Percentiles rank a stretch among this genome's conserved stretches.
Conservation (phyloP, 371 early-diverging fungal species). For the Catenaria anguillulae region DNA sequence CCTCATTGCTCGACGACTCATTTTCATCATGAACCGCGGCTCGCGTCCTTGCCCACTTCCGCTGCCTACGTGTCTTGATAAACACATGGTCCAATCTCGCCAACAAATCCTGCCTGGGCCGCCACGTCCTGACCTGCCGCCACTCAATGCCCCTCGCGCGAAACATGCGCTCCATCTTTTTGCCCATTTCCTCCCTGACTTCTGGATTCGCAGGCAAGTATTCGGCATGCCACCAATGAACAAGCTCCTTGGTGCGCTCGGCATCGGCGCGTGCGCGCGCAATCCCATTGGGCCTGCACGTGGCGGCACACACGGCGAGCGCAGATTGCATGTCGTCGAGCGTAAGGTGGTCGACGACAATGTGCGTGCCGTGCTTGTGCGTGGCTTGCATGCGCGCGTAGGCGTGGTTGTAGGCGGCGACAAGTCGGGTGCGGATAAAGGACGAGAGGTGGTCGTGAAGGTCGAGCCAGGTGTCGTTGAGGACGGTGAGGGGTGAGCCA, state of each 20-base stretch:
- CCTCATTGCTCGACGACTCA: too few relatives aligned
- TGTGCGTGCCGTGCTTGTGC: not conserved
- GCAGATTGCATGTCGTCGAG: not conserved
- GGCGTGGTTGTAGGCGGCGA: not conserved
- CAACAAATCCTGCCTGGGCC: too few relatives aligned
- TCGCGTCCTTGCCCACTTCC: too few relatives aligned
- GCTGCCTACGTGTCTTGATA: too few relatives aligned
- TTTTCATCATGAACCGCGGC: too few relatives aligned
- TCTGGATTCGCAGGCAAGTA: not conserved
- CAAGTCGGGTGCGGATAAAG: not conserved
- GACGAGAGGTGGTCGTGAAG: not conserved
- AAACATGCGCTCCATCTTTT: too few relatives aligned
- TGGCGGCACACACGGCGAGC: not conserved
- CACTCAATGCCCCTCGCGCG: not conserved
- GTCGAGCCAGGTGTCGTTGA: not conserved
- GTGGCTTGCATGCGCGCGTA: not conserved
- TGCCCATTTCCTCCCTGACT: too few relatives aligned
- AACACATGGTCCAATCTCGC: too few relatives aligned
- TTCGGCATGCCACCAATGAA: not conserved
- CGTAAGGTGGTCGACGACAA: not conserved
- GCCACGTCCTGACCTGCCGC: too few relatives aligned
- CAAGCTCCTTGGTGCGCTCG: not conserved
- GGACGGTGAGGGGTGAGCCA: not conserved
- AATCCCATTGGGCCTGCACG: not conserved
- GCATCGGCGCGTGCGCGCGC: not conserved